Evolutionary conservation across 2,329 filamentous ascomycete species (phyloP).

Genomic region (Ophiostoma sp.): DNA sequence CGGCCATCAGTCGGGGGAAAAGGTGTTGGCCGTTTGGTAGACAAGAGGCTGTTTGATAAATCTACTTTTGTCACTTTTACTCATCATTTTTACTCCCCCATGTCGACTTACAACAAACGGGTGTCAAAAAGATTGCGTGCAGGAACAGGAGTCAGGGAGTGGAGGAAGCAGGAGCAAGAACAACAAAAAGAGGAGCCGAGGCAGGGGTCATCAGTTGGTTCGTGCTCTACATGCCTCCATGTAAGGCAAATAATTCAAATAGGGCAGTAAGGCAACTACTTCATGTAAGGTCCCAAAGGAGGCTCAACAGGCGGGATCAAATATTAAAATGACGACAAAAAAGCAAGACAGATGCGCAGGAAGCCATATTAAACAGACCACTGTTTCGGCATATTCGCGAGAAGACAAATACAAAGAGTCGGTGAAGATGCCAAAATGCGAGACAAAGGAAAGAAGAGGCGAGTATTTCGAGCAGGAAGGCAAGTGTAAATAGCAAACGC

Average conservation of each 20-base stretch:
- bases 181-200: not conserved
- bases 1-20: not conserved
- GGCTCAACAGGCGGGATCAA: not conserved
- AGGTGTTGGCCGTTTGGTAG: not conserved
- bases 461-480: not conserved
- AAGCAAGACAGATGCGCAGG: not conserved
- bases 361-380: not conserved
- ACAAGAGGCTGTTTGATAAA: not conserved
- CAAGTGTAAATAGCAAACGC: not conserved
- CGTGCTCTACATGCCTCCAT: not conserved
- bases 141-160: not conserved
- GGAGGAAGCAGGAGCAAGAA: not conserved
- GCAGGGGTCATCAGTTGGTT: not conserved
- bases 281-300: not conserved
- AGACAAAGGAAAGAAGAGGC: slow-evolving; percentile 10
- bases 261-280: not conserved
- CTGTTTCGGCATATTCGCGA: not conserved
- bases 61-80: not conserved
- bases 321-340: not conserved
- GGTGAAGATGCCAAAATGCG: not conserved
- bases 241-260: not conserved
- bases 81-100: not conserved
- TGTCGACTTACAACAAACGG: slow-evolving; percentile 6
- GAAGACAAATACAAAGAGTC: not conserved
- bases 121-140: slow-evolving; percentile 20